phyloP scores from a whole-genome alignment of 768 basidiomycete species.

The Naganishia antarctica region DNA sequence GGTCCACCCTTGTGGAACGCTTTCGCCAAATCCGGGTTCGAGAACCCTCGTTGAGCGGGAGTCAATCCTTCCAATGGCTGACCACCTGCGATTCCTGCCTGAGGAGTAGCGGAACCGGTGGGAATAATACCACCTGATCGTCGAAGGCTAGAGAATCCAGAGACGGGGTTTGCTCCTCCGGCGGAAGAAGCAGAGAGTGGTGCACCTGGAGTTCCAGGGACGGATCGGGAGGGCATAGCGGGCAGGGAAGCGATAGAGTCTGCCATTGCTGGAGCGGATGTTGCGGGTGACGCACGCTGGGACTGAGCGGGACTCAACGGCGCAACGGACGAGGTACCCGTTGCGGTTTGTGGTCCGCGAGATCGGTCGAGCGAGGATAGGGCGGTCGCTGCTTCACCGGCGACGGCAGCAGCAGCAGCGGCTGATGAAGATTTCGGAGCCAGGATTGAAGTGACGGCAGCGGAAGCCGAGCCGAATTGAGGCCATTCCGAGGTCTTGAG shows the following conservation, averaged over 20 bases:
- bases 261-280: constrained; percentile 36
- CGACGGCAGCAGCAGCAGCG: constrained; percentile 18
- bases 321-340: constrained; percentile 28
- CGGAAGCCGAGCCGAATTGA: constrained; percentile 61
- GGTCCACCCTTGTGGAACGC: constrained; percentile 43
- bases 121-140: constrained; percentile 28
- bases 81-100: constrained; percentile 28
- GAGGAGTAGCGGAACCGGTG: constrained; percentile 28
- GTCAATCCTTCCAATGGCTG: constrained; percentile 34
- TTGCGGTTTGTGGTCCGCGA: constrained; percentile 27
- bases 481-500: constrained; percentile 80
- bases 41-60: constrained; percentile 45
- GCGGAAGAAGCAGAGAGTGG: constrained; percentile 34
- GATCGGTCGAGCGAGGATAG: constrained; percentile 23
- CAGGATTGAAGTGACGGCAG: constrained; percentile 19
- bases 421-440: constrained; percentile 39
- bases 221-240: constrained; percentile 48
- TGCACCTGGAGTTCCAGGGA: constrained; percentile 47
- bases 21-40: constrained; percentile 50
- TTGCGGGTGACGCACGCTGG: constrained; percentile 32
- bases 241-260: constrained; percentile 47
- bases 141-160: constrained; percentile 32
- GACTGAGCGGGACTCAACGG: constrained; percentile 27
- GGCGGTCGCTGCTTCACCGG: constrained; percentile 29
- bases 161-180: constrained; percentile 33